Evolutionary conservation across 2,329 filamentous ascomycete species (phyloP).

Genomic region (Aureobasidium sp.): DNA sequence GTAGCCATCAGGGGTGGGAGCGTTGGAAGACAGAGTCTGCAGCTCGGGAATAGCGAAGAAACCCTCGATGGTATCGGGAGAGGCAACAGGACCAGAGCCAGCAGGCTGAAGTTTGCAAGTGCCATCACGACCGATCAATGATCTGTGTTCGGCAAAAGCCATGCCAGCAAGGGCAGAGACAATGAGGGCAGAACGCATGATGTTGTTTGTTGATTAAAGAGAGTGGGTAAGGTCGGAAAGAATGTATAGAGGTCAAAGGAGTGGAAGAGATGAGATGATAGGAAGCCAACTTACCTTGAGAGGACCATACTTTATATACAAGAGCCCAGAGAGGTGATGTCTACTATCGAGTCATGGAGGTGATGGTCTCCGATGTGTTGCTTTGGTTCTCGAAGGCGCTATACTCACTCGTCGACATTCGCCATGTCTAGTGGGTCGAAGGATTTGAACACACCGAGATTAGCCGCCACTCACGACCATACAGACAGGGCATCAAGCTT

Average conservation of each 20-base stretch:
- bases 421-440: neutral
- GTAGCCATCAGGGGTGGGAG: slow-evolving; percentile 23
- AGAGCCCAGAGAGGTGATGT: neutral
- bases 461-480: neutral
- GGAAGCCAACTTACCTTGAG: neutral
- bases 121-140: slow-evolving; percentile 11
- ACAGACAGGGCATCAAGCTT: neutral
- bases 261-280: neutral
- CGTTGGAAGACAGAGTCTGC: slow-evolving; percentile 17
- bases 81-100: slow-evolving; percentile 17
- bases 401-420: slow-evolving; percentile 1
- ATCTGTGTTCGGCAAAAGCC: slow-evolving; percentile 5
- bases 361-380: neutral
- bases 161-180: slow-evolving; percentile 11
- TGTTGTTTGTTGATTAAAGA: neutral
- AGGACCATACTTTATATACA: slow-evolving; percentile 1
- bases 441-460: neutral
- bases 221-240: neutral
- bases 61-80: slow-evolving; percentile 26
- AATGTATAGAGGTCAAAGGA: neutral
- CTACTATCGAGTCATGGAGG: neutral
- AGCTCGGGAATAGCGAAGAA: slow-evolving; percentile 20
- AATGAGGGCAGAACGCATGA: slow-evolving; percentile 1
- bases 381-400: slow-evolving; percentile 1
- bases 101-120: slow-evolving; percentile 16